phyloP scores from a whole-genome alignment of 768 basidiomycete species.

The Macrolepiota albuminosa region DNA sequence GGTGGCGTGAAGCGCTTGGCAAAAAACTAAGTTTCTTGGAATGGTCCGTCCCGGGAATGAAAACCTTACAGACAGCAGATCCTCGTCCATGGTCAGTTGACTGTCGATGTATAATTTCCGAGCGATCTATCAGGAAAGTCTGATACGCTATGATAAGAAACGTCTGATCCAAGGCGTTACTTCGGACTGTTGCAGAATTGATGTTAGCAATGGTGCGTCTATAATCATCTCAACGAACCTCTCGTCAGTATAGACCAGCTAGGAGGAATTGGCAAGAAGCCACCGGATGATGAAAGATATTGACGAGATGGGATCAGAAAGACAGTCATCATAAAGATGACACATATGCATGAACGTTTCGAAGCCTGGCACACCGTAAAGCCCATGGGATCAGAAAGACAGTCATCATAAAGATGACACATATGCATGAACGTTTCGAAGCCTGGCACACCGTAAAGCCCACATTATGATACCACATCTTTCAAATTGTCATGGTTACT shows the following conservation, averaged over 20 bases:
- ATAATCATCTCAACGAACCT: constrained; percentile 20
- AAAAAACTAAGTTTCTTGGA: constrained; percentile 12
- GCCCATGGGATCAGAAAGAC: constrained; percentile 3
- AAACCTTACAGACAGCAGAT: constrained; percentile 17
- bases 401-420: too few species aligned
- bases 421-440: background rate
- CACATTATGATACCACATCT: background rate
- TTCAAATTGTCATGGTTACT: background rate
- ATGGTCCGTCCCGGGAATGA: constrained; percentile 27
- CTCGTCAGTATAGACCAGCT: constrained; percentile 19
- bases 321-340: too few species aligned
- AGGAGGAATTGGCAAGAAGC: constrained; percentile 17
- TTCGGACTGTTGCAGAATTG: constrained; percentile 3
- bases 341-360: too few species aligned
- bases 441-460: background rate
- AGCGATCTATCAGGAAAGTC: constrained; percentile 23
- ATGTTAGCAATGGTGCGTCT: constrained; percentile 16
- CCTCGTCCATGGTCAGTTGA: constrained; percentile 6
- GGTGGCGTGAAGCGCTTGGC: constrained; percentile 8
- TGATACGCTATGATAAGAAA: constrained; percentile 12
- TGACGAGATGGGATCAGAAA: constrained; percentile 23
- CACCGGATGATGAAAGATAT: constrained; percentile 17
- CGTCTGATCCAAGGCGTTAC: constrained; percentile 15
- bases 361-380: background rate
- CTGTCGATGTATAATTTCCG: constrained; percentile 21